phyloP scores from a whole-genome alignment of 805 yeast genomes.

The Candida parachauliodes region DNA sequence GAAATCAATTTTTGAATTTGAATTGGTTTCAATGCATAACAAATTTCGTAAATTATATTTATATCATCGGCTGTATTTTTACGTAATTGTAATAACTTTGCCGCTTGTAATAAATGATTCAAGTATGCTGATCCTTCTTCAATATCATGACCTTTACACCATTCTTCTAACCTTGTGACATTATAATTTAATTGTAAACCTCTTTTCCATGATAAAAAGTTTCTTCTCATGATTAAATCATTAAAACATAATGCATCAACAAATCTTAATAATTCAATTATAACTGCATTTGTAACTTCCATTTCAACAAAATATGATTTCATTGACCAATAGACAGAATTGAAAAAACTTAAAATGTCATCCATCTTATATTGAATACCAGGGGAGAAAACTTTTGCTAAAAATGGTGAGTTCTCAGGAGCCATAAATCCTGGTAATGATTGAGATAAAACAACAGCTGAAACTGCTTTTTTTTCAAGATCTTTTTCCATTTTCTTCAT shows the following conservation, averaged over 20 bases:
- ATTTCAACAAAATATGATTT: constrained; percentile 83
- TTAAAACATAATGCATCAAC: constrained; percentile 94
- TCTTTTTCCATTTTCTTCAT: constrained; percentile 91
- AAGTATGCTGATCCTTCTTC: constrained; percentile 82
- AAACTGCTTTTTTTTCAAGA: constrained; percentile 83
- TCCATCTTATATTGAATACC: constrained; percentile 85
- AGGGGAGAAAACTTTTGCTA: constrained; percentile 75
- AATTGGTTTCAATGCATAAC: constrained; percentile 90
- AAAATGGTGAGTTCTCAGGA: constrained; percentile 75
- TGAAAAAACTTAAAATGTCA: constrained; percentile 84
- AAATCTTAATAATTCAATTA: constrained; percentile 75
- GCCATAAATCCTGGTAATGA: constrained; percentile 94
- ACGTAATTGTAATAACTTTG: constrained; percentile 87
- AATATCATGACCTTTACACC: constrained; percentile 94
- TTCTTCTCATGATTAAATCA: constrained; percentile 90
- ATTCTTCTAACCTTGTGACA: constrained; percentile 93
- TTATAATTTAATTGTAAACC: constrained; percentile 95
- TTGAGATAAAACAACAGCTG: constrained; percentile 94
- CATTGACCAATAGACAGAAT: constrained; percentile 90
- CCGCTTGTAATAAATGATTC: constrained; percentile 86
- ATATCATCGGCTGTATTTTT: constrained; percentile 88
- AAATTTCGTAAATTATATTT: constrained; percentile 88
- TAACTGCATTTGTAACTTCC: constrained; percentile 78
- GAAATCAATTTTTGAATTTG: constrained; percentile 91
- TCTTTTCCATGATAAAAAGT: constrained; percentile 95